phyloP scores from a whole-genome alignment of 2,329 filamentous ascomycete genomes.

The Aspergillus bombycis region DNA sequence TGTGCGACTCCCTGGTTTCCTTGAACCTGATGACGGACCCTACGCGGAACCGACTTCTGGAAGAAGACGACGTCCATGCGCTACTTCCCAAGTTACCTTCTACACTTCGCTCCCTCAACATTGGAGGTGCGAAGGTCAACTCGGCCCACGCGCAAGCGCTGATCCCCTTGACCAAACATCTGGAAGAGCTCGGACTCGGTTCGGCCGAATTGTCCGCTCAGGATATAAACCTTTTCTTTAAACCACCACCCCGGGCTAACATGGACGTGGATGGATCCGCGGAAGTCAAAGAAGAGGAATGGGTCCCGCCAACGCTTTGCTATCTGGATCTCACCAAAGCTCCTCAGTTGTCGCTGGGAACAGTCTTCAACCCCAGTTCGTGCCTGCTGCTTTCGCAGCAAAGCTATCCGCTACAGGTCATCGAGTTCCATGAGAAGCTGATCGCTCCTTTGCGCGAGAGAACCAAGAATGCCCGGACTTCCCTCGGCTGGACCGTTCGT shows the following conservation, averaged over 20 bases:
- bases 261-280: constrained; percentile 28
- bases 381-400: constrained; percentile 61
- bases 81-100: constrained; percentile 68
- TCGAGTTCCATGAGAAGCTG: constrained; percentile 73
- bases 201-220: constrained; percentile 64
- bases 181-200: constrained; percentile 77
- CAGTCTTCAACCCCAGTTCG: constrained; percentile 60
- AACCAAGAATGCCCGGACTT: constrained; percentile 55
- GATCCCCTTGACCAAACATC: constrained; percentile 66
- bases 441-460: constrained; percentile 67
- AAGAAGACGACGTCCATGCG: constrained; percentile 64
- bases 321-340: constrained; percentile 80
- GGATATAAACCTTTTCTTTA: constrained; percentile 68
- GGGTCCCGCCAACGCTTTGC: constrained; percentile 64
- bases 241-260: constrained; percentile 21
- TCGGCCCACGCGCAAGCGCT: constrained; percentile 66
- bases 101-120: constrained; percentile 71
- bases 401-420: constrained; percentile 71
- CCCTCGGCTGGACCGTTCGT: constrained; percentile 70
- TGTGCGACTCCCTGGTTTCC: constrained; percentile 65
- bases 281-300: constrained; percentile 33
- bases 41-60: constrained; percentile 71
- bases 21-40: constrained; percentile 74
- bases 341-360: constrained; percentile 56
- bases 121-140: constrained; percentile 74